Conservation (phyloP, 176 grass and related monocot genomes). For the Rhynchospora breviuscula region DNA sequence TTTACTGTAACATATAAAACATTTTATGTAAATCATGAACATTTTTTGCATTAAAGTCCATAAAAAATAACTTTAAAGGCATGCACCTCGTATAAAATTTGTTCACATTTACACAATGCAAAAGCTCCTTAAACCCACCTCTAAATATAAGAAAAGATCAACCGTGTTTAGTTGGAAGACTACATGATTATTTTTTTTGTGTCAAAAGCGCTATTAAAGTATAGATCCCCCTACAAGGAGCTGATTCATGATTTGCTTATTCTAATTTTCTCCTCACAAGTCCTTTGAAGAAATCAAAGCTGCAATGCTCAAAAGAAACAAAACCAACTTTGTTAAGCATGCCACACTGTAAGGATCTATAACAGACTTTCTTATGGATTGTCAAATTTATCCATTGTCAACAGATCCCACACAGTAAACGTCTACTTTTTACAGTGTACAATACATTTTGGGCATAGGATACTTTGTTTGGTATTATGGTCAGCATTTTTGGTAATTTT, state of each 20-base stretch:
- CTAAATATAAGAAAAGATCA: not conserved
- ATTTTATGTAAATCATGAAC: not conserved
- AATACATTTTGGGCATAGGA: not conserved
- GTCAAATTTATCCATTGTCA: not conserved
- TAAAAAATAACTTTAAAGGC: not conserved
- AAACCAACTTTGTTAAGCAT: not conserved
- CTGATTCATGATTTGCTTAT: conserved; percentile 8
- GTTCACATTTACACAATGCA: conserved; percentile 2
- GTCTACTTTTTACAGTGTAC: not conserved
- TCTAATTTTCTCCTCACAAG: conserved; percentile 78
- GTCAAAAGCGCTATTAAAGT: not conserved
- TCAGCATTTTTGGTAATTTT: not conserved
- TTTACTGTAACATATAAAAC: not conserved
- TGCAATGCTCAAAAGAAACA: conserved; percentile 38
- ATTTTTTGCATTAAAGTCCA: not conserved
- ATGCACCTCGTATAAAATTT: not conserved
- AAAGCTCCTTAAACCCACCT: not conserved
- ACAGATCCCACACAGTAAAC: not conserved
- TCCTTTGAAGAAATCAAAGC: conserved; percentile 95
- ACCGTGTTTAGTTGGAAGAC: not conserved
- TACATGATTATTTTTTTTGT: not conserved
- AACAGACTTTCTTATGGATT: not conserved
- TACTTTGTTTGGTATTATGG: not conserved
- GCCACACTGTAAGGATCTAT: not conserved
- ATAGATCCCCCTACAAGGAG: not conserved